Evolutionary conservation across 140 eudicot species (phyloP).

Genomic region (Senecio squalidus): DNA sequence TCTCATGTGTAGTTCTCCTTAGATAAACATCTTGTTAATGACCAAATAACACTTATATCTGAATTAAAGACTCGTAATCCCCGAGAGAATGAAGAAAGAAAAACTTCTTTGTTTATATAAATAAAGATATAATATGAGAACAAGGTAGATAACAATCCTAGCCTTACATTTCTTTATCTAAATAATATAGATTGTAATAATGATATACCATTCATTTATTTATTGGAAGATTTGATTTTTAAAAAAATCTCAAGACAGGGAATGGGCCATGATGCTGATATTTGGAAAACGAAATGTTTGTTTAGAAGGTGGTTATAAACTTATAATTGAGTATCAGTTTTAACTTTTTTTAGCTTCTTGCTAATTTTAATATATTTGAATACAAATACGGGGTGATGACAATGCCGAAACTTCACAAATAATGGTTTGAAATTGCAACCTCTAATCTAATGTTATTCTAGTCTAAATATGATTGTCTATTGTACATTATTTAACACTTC

Average conservation of each 20-base stretch:
- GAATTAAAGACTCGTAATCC: no score
- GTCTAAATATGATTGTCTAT: not conserved
- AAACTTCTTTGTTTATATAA: no score
- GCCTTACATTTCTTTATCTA: conserved; percentile 35
- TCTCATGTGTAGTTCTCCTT: no score
- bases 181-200: not conserved
- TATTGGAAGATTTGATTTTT: not conserved
- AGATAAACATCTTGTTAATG: no score
- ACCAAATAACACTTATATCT: no score
- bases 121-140: conserved; percentile 19
- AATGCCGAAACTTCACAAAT: no score
- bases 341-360: no score
- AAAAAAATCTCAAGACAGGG: conserved; percentile 15
- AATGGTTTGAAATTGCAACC: no score
- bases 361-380: no score
- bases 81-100: no score
- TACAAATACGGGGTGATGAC: no score
- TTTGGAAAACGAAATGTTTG: not conserved
- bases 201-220: not conserved
- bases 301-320: not conserved
- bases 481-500: conserved; percentile 5
- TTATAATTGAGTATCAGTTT: no score
- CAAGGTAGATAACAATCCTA: conserved; percentile 26
- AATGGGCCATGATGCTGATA: conserved; percentile 28
- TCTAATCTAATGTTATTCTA: not conserved